These are phyloP conservation scores for Aureoboletus auriporus DNA, from an alignment of 768 basidiomycete genomes.

Conservation along the genomic window DNA sequence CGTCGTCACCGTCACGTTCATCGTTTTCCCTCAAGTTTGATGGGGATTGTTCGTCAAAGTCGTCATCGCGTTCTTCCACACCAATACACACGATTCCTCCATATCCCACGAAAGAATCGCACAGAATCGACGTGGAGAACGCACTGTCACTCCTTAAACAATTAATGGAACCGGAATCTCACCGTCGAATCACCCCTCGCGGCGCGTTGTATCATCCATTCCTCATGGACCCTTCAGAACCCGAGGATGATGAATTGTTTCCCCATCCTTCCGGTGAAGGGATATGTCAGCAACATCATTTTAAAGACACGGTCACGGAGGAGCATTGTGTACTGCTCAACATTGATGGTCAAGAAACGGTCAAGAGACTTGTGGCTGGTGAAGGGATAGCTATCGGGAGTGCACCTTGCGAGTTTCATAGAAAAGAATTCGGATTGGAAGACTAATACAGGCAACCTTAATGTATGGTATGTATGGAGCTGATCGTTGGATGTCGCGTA, in stretches of 20 bases:
- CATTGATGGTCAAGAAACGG: constrained; percentile 32
- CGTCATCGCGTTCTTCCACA: constrained; percentile 20
- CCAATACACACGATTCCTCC: constrained; percentile 11
- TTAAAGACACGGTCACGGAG: constrained; percentile 55
- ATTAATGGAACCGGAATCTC: constrained; percentile 74
- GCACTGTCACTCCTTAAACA: constrained; percentile 75
- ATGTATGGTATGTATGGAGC: no score
- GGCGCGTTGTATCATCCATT: constrained; percentile 79
- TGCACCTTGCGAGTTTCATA: constrained; percentile 61
- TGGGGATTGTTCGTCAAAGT: constrained; percentile 15
- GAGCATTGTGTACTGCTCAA: constrained; percentile 48
- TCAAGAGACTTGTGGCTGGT: constrained; percentile 30
- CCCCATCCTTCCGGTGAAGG: constrained; percentile 71
- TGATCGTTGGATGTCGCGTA: background rate
- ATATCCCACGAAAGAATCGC: constrained; percentile 34
- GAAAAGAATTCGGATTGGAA: constrained; percentile 14
- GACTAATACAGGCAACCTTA: background rate
- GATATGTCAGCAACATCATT: constrained; percentile 60
- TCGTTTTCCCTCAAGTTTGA: constrained; percentile 19
- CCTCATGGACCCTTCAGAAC: constrained; percentile 45
- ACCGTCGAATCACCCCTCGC: constrained; percentile 71
- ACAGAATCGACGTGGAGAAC: constrained; percentile 52
- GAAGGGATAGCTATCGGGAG: constrained; percentile 57
- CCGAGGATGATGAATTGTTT: constrained; percentile 60
- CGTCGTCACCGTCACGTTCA: constrained; percentile 33